Conservation (phyloP, 768 basidiomycete genomes). For the Tricholoma flavovirens region DNA sequence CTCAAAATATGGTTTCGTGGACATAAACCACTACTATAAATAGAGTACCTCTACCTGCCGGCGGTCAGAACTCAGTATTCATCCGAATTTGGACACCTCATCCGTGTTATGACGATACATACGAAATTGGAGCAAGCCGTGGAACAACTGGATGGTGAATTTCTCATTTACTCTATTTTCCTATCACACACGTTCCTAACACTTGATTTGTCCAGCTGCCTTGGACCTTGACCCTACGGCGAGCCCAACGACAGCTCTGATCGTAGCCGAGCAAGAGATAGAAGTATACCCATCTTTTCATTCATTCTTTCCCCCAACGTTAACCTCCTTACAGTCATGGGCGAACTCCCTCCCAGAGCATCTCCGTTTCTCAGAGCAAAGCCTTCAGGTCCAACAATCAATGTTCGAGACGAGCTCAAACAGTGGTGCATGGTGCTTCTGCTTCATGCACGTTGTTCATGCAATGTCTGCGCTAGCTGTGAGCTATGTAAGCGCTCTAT, state of each 20-base stretch:
- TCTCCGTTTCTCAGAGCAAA: slow-evolving; percentile 67
- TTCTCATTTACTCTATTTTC: slow-evolving; percentile 5
- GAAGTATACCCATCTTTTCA: slow-evolving; percentile 38
- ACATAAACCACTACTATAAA: slow-evolving; percentile 12
- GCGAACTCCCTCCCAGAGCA: slow-evolving; percentile 59
- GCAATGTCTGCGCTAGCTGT: slow-evolving; percentile 63
- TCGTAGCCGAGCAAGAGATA: slow-evolving; percentile 39
- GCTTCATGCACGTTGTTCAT: slow-evolving; percentile 66
- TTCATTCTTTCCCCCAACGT: background rate
- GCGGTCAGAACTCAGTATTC: slow-evolving; percentile 54
- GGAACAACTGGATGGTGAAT: slow-evolving; percentile 45
- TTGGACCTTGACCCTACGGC: slow-evolving; percentile 32
- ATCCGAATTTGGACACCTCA: slow-evolving; percentile 73
- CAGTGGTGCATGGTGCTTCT: slow-evolving; percentile 78
- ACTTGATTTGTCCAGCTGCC: slow-evolving; percentile 3
- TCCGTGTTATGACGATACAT: slow-evolving; percentile 63
- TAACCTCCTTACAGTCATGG: slow-evolving; percentile 37
- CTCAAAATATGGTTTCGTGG: slow-evolving; percentile 1
- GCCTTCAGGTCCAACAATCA: slow-evolving; percentile 57
- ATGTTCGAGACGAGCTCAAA: slow-evolving; percentile 81
- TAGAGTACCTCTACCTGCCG: slow-evolving; percentile 67
- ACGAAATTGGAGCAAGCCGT: slow-evolving; percentile 53
- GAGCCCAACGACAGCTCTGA: slow-evolving; percentile 29
- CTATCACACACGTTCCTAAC: background rate
- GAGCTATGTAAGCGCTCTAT: slow-evolving; percentile 45